Evolutionary conservation across 805 yeast genomes (phyloP), one percentile per base, ranked within the genome.

Genomic region (Nakazawaea ernobii): DNA sequence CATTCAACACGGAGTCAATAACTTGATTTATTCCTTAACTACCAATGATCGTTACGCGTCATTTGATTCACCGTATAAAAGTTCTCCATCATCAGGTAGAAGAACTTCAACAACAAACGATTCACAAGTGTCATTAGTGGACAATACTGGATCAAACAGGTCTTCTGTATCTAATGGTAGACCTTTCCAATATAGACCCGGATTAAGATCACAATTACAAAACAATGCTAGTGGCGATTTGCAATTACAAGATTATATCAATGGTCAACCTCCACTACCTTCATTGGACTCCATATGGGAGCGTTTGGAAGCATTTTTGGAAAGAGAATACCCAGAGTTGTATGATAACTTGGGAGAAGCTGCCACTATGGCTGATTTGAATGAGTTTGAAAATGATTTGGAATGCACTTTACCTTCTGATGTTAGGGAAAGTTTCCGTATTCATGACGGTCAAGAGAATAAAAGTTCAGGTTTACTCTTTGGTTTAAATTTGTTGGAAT

Each of bases 381-480:
- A 74, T 52, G 92, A 85, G 55, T 84, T 94, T 29, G 97, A 94
- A 67, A 77, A 78, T 55, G 97, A 92, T 62, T 70, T 90, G 59
- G 81, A 78, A 39, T 69, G 88, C 44, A 70, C 73, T 41, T 73
- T 94, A 39, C 99, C 99, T 1, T 69, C 80, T 2, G 87, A 92
- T 48, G 88, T 94, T 7, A 73, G 86, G 45, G 95, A 90, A 38
- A 86, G 92, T 39, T 78, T 77, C 59, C 77, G 81, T 57, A 67
- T 85, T 36, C 96, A 94, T 55, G 98, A 94, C 59, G 99, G 99
- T 45, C 99, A 94, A 68, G 95, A 90, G 38, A 78, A 81, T 48
- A 81, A 87, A 51, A 75, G 78, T 29, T 14, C 45, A 5, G 94
- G 99, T 8, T 67, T 94, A 47, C 62, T 94, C 35, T 92, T 82